Percentiles rank a stretch among this genome's conserved stretches.
Evolutionary conservation across 2,329 filamentous ascomycete genomes (phyloP).

Genomic region (Tolypocladium nubicola): DNA sequence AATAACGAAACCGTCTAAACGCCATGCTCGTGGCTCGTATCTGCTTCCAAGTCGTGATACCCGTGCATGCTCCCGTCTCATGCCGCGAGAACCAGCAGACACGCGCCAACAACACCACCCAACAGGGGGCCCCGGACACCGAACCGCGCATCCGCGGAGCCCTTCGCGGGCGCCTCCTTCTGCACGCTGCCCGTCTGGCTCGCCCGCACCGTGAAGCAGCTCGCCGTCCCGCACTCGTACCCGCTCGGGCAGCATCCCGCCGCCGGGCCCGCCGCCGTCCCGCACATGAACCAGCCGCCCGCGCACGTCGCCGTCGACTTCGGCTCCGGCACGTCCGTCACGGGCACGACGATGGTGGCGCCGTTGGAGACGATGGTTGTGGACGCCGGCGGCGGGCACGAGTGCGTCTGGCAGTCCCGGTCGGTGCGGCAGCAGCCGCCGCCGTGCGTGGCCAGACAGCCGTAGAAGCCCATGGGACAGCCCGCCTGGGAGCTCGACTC

Average conservation of each 20-base stretch:
- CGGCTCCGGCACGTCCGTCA: constrained; percentile 32
- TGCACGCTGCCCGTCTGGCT: constrained; percentile 46
- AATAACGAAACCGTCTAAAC: not conserved
- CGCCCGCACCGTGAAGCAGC: constrained; percentile 50
- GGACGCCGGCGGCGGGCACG: constrained; percentile 52
- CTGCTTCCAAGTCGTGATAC: not conserved
- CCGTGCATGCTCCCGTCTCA: not conserved
- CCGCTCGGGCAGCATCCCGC: constrained; percentile 79
- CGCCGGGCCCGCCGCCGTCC: constrained; percentile 43
- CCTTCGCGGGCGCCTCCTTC: constrained; percentile 34
- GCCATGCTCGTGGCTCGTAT: not conserved
- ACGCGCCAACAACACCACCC: not conserved
- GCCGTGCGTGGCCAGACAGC: constrained; percentile 74
- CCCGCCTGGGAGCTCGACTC: constrained; percentile 25
- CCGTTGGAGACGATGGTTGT: constrained; percentile 60
- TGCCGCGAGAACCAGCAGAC: not conserved
- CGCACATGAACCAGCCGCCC: constrained; percentile 67
- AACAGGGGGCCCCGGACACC: not conserved
- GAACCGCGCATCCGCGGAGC: constrained; percentile 1
- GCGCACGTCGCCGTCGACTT: constrained; percentile 50
- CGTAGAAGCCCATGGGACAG: constrained; percentile 88
- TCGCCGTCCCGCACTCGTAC: constrained; percentile 61
- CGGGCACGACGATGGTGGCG: constrained; percentile 60
- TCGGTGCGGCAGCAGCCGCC: constrained; percentile 82
- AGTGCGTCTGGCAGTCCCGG: constrained; percentile 70